Percentiles rank a stretch among this genome's conserved stretches.
Conservation (phyloP, 768 basidiomycete genomes). For the Leccinum olivaceopallidum region DNA sequence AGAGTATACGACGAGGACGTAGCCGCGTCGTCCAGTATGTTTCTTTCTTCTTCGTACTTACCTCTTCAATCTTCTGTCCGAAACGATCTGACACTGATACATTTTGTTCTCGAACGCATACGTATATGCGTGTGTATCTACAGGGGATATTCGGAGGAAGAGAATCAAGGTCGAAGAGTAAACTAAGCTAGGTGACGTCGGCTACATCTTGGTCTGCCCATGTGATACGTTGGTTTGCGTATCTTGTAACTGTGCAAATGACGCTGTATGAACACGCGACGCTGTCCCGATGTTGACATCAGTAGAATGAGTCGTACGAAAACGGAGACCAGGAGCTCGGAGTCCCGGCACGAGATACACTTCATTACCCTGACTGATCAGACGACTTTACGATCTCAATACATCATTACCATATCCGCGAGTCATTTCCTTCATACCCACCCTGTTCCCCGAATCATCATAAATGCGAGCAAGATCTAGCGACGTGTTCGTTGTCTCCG, state of each 20-base stretch:
- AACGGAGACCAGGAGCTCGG: too few species aligned
- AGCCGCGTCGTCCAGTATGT: background rate
- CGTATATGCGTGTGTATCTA: too few species aligned
- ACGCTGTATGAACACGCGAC: background rate
- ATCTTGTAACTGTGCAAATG: too few species aligned
- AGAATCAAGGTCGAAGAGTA: slow-evolving; percentile 21
- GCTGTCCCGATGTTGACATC: too few species aligned
- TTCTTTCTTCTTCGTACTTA: background rate
- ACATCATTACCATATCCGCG: too few species aligned
- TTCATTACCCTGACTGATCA: too few species aligned
- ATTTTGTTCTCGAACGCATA: background rate
- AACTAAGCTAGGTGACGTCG: background rate
- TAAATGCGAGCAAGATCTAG: too few species aligned
- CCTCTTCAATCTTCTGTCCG: background rate
- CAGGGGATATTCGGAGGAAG: slow-evolving; percentile 10
- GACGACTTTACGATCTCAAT: too few species aligned
- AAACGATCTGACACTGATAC: background rate
- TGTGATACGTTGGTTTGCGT: too few species aligned
- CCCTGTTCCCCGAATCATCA: background rate
- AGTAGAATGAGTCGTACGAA: too few species aligned
- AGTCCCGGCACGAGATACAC: too few species aligned
- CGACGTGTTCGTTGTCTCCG: background rate
- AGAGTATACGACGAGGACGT: slow-evolving; percentile 12
- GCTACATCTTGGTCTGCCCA: background rate
- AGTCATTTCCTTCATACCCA: too few species aligned